Base-by-base conservation (phyloP, 2,329 filamentous ascomycete species). In the Alternaria gaisen region DNA sequence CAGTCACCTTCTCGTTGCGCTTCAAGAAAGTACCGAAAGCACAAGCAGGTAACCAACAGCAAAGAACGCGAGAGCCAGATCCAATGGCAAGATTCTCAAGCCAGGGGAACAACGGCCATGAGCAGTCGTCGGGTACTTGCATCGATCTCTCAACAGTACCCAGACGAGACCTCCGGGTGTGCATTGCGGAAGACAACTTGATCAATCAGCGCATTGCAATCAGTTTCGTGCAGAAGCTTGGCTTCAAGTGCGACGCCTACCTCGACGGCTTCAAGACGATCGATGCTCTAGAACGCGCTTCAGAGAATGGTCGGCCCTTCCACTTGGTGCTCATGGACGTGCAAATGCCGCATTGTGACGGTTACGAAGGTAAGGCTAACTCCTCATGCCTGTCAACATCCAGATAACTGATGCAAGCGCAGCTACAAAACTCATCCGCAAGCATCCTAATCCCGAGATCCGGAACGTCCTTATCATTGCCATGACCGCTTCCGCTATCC, bases 141-240 rank as follows among this genome's bases (percentile, higher is more conserved):
- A 78, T 79, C 44, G 75, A 78, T 57, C 84, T 97, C 5, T 90
- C 89, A 18, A 84, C 85, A 58, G 86, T 97, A 7, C 88, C 91
- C 9, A 89, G 91, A 58, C 88, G 93, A 44, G 85, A 96, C 57
- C 83, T 98, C 30, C 90, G 92, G 32, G 90, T 98, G 30, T 97
- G 93, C 78, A 94, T 98, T 59, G 94, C 94, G 0, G 94, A 98
- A 74, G 94, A 98, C 80, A 97, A 97, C 68, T 87, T 90, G 3
- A 97, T 97, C 81, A 97, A 97, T 71, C 92, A 96, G 74, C 93
- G 91, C 77, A 97, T 97, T 68, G 94, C 94, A 1, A 92, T 97
- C 51, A 92, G 93, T 68, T 97, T 97, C 69, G 91, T 96, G 57
- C 88, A 90, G 68, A 91, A 92, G 58, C 85, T 98, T 10, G 93